Conservation (phyloP, 176 grass and related monocot species). For the Alloteropsis semialata region DNA sequence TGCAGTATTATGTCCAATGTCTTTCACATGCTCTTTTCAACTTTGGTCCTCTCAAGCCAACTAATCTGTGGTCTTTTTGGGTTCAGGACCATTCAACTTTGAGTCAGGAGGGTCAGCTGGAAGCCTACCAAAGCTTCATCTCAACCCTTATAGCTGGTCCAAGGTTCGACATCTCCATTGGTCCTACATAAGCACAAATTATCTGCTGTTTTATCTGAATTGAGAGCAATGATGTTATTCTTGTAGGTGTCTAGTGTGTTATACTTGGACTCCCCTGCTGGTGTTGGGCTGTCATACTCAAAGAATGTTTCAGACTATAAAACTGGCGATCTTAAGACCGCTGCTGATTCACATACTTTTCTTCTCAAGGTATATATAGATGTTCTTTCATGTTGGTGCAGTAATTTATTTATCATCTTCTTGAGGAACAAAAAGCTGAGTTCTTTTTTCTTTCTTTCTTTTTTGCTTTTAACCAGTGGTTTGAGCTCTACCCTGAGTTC, state of each 20-base stretch:
- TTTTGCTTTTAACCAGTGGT: constrained; percentile 57
- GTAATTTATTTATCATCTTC: background rate
- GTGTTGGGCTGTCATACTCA: constrained; percentile 86
- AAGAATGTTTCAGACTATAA: constrained; percentile 62
- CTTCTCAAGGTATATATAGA: constrained; percentile 63
- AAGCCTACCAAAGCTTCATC: constrained; percentile 76
- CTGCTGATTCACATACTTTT: constrained; percentile 87
- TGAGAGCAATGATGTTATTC: background rate
- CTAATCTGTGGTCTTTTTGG: background rate
- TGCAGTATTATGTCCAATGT: background rate
- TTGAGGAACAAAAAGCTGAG: constrained; percentile 5
- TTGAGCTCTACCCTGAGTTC: constrained; percentile 84
- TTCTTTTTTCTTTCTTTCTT: background rate
- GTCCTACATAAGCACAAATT: background rate
- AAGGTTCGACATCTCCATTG: constrained; percentile 45
- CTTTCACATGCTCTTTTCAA: background rate
- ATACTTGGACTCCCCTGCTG: constrained; percentile 96
- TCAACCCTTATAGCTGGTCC: constrained; percentile 89
- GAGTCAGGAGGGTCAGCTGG: constrained; percentile 37
- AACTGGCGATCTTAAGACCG: constrained; percentile 86
- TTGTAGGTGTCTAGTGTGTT: constrained; percentile 82
- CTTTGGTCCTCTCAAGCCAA: background rate
- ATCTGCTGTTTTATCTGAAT: background rate
- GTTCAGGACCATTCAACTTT: constrained; percentile 89
- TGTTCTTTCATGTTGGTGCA: background rate